phyloP scores from a whole-genome alignment of 1,139 yeast genomes.

The Torulaspora pretoriensis region DNA sequence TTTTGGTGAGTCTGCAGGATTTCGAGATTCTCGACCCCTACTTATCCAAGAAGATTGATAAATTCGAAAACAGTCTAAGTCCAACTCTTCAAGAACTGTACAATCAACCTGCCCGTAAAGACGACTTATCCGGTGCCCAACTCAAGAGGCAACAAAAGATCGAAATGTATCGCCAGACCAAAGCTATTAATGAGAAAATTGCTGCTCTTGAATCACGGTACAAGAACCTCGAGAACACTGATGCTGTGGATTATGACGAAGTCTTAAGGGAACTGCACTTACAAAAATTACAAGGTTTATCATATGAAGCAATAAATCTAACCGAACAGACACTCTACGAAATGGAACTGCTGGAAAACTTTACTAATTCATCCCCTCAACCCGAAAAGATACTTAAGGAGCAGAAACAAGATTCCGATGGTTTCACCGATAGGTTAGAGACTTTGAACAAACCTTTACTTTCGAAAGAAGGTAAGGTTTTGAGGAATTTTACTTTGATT shows the following conservation, averaged over 20 bases:
- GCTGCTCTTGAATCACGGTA: slow-evolving; percentile 37
- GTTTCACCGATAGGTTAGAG: slow-evolving; percentile 56
- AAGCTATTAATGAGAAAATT: slow-evolving; percentile 47
- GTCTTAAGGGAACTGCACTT: slow-evolving; percentile 49
- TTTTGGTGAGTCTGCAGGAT: slow-evolving; percentile 42
- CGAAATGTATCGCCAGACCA: slow-evolving; percentile 58
- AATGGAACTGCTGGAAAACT: slow-evolving; percentile 30
- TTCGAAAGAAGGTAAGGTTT: slow-evolving; percentile 67
- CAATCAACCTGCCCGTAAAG: slow-evolving; percentile 20
- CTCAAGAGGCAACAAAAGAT: slow-evolving; percentile 68
- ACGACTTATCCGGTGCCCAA: slow-evolving; percentile 44
- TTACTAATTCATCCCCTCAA: slow-evolving; percentile 20
- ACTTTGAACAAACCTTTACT: slow-evolving; percentile 42
- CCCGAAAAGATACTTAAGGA: slow-evolving; percentile 19
- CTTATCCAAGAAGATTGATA: slow-evolving; percentile 43
- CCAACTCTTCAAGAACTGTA: slow-evolving; percentile 43
- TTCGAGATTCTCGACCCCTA: slow-evolving; percentile 42
- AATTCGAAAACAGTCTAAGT: slow-evolving; percentile 40
- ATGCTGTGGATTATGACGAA: slow-evolving; percentile 55
- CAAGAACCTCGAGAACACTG: slow-evolving; percentile 37
- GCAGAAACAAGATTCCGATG: slow-evolving; percentile 34
- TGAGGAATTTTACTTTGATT: slow-evolving; percentile 80
- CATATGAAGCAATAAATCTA: slow-evolving; percentile 50
- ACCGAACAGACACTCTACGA: slow-evolving; percentile 32
- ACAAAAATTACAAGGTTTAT: slow-evolving; percentile 51